Evolutionary conservation across 345 rosid genomes (phyloP).

Genomic region (Camelina sativa): DNA sequence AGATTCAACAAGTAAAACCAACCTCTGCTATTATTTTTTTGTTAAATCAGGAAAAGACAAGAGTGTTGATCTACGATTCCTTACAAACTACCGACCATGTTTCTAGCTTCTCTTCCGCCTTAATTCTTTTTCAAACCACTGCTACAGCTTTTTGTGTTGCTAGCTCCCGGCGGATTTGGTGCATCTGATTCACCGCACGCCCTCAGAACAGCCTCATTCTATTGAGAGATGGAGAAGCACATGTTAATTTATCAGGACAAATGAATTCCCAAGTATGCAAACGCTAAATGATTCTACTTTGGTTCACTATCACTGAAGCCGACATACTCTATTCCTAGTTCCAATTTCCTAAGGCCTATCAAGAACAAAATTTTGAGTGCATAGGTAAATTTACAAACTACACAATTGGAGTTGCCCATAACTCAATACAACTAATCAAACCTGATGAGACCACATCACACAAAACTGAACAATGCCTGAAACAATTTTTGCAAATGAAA

Average conservation of each 20-base stretch:
- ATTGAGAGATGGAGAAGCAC: neutral
- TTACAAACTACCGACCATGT: slow-evolving; percentile 13
- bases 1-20: neutral
- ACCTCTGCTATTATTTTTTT: neutral
- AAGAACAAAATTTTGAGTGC: slow-evolving; percentile 12
- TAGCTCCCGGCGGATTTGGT: slow-evolving; percentile 38
- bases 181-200: slow-evolving; percentile 62
- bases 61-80: slow-evolving; percentile 13
- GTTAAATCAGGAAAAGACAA: slow-evolving; percentile 17
- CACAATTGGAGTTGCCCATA: neutral
- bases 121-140: slow-evolving; percentile 34
- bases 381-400: neutral
- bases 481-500: neutral
- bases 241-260: no score
- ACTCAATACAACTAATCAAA: neutral
- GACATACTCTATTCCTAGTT: slow-evolving; percentile 16
- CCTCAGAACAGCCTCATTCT: slow-evolving; percentile 77
- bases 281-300: neutral
- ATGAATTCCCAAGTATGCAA: neutral
- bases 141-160: slow-evolving; percentile 33
- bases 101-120: slow-evolving; percentile 23
- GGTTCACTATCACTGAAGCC: neutral
- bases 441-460: slow-evolving; percentile 5
- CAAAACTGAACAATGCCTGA: neutral
- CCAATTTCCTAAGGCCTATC: neutral